Conservation (phyloP, 495 filamentous ascomycete species). For the Aspergillus ellipticus region DNA sequence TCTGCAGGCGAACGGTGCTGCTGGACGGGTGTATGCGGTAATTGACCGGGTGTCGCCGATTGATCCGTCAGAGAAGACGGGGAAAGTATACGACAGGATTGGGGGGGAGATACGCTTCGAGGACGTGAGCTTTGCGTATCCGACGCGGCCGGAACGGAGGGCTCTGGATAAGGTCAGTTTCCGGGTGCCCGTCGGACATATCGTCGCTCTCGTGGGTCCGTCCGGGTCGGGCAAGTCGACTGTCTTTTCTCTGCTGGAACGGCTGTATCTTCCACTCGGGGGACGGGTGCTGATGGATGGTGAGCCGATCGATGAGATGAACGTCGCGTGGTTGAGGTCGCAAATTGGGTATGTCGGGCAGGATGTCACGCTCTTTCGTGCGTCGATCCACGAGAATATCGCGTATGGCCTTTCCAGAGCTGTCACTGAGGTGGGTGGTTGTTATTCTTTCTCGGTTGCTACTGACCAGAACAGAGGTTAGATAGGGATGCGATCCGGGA, state of each 20-base stretch:
- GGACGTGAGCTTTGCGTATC: conserved; percentile 19
- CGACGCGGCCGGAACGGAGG: conserved; percentile 9
- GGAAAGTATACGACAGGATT: neutral
- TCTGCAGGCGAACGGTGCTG: conserved; percentile 21
- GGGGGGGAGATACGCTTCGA: conserved; percentile 15
- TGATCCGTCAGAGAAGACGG: conserved; percentile 61
- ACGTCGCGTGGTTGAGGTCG: conserved; percentile 15
- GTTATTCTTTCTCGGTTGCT: neutral
- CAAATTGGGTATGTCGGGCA: conserved; percentile 41
- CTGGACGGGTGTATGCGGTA: conserved; percentile 75
- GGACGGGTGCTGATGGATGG: conserved; percentile 2
- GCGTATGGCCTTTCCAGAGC: conserved; percentile 42
- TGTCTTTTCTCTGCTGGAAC: conserved; percentile 47
- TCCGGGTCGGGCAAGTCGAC: conserved; percentile 59
- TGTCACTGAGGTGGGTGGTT: conserved; percentile 25
- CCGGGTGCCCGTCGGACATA: conserved; percentile 8
- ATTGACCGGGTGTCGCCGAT: conserved; percentile 76
- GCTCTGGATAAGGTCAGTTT: conserved; percentile 11
- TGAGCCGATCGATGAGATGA: conserved; percentile 6
- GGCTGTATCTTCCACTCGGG: conserved; percentile 38
- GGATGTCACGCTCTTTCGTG: conserved; percentile 72
- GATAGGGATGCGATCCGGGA: neutral
- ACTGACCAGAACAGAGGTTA: neutral
- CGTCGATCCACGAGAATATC: conserved; percentile 65
- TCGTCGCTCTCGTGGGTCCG: conserved; percentile 42